These are phyloP conservation scores for Penicillium sp. DNA, from an alignment of 2,329 filamentous ascomycete species.

Conservation along the genomic window DNA sequence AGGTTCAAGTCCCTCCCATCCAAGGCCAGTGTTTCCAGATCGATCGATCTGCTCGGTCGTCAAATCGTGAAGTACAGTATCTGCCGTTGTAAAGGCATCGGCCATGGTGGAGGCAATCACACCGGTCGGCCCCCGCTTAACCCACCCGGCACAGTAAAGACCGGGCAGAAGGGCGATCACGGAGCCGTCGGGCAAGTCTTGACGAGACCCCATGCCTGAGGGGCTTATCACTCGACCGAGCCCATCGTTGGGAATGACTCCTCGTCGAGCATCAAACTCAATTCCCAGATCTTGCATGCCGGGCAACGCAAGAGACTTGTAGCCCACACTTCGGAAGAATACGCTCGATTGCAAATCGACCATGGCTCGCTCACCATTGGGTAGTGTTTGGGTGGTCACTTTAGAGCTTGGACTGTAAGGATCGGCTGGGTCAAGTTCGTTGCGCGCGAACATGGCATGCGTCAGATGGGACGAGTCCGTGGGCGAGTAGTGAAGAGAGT, in stretches of 20 bases:
- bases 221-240: constrained; percentile 61
- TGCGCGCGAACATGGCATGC: constrained; percentile 61
- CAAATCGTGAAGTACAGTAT: constrained; percentile 79
- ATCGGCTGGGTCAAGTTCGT: constrained; percentile 43
- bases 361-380: constrained; percentile 45
- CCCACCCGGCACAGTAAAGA: constrained; percentile 92
- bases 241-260: constrained; percentile 77
- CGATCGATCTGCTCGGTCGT: constrained; percentile 21
- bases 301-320: constrained; percentile 71
- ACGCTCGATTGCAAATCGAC: constrained; percentile 58
- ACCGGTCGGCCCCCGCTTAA: constrained; percentile 88
- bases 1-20: constrained; percentile 70
- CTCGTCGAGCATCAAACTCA: constrained; percentile 67
- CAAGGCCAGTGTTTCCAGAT: constrained; percentile 44
- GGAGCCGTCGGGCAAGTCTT: constrained; percentile 29
- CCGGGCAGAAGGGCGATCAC: constrained; percentile 56
- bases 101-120: constrained; percentile 96
- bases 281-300: constrained; percentile 69
- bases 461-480: constrained; percentile 49
- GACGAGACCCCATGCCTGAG: constrained; percentile 16
- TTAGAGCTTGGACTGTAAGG: constrained; percentile 47
- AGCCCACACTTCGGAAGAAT: constrained; percentile 92
- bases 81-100: constrained; percentile 84
- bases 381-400: constrained; percentile 41
- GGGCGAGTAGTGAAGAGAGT: constrained; percentile 54